phyloP scores from a whole-genome alignment of 2,329 filamentous ascomycete species.

The Verticillium zaregamsianum region DNA sequence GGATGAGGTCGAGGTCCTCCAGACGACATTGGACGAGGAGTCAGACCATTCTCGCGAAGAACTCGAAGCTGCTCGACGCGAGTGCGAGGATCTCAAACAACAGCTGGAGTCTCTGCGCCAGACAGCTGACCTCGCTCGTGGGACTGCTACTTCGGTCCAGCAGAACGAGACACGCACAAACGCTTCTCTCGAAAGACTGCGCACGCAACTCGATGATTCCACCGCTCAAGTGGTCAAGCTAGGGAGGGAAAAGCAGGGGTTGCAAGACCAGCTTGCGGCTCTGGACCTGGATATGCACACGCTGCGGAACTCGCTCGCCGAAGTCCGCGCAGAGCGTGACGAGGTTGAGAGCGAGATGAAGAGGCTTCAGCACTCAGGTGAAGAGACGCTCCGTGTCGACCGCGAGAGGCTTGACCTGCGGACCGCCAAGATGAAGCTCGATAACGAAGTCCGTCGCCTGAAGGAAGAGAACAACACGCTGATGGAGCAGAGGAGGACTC shows the following conservation, averaged over 20 bases:
- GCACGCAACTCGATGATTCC: constrained; percentile 53
- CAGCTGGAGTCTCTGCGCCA: constrained; percentile 34
- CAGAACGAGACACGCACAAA: constrained; percentile 9
- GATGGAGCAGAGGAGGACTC: constrained; percentile 48
- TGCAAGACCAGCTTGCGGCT: constrained; percentile 60
- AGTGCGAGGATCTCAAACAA: constrained; percentile 37
- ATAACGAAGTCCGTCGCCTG: constrained; percentile 61
- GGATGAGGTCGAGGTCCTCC: constrained; percentile 72
- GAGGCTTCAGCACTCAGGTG: constrained; percentile 48
- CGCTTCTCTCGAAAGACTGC: constrained; percentile 48
- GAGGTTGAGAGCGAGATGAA: constrained; percentile 60
- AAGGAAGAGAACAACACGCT: constrained; percentile 60
- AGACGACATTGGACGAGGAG: constrained; percentile 61
- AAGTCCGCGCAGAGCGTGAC: constrained; percentile 61
- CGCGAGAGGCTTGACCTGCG: constrained; percentile 67
- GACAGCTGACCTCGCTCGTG: constrained; percentile 12
- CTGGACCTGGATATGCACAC: constrained; percentile 58
- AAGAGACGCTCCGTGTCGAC: constrained; percentile 58
- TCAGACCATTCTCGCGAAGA: constrained; percentile 53
- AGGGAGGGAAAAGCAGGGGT: constrained; percentile 54
- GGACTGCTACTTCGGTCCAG: constrained; percentile 7
- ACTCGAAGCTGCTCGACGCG: constrained; percentile 37
- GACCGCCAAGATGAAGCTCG: constrained; percentile 62
- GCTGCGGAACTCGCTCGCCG: constrained; percentile 50
- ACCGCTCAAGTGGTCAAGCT: constrained; percentile 53